Conservation (phyloP, 2,329 filamentous ascomycete species). For the Pseudogymnoascus sp. region DNA sequence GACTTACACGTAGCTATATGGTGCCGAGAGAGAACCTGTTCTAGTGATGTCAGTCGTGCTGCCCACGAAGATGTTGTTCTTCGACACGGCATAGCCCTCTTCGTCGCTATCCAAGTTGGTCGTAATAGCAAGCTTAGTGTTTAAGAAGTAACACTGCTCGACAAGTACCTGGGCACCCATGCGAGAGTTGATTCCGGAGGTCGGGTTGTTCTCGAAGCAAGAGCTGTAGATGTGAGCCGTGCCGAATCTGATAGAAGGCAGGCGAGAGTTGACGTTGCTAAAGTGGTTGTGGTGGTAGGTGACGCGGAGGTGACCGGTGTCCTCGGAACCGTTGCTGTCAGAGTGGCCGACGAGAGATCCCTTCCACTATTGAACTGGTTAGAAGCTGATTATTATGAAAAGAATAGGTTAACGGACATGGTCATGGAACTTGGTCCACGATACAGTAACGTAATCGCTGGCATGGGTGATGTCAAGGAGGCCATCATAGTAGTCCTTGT, state of each 20-base stretch:
- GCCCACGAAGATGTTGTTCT: slow-evolving; percentile 11
- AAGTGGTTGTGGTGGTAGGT: slow-evolving; percentile 24
- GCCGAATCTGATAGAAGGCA: slow-evolving; percentile 57
- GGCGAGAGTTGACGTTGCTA: slow-evolving; percentile 23
- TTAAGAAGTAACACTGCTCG: slow-evolving; percentile 27
- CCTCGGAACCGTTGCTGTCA: slow-evolving; percentile 25
- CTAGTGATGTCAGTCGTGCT: slow-evolving; percentile 17
- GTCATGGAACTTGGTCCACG: slow-evolving; percentile 38
- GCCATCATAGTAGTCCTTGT: slow-evolving; percentile 39
- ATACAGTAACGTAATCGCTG: slow-evolving; percentile 37
- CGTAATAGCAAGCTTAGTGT: slow-evolving; percentile 2
- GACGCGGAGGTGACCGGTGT: slow-evolving; percentile 24
- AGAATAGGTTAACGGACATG: slow-evolving; percentile 22
- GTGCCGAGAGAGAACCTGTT: slow-evolving; percentile 15
- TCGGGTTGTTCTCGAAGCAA: slow-evolving; percentile 36
- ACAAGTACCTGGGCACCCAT: slow-evolving; percentile 50
- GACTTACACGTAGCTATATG: slow-evolving; percentile 17
- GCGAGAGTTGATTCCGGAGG: slow-evolving; percentile 49
- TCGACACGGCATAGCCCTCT: not conserved
- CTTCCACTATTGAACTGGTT: slow-evolving; percentile 15
- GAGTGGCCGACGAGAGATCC: slow-evolving; percentile 26
- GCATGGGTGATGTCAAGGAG: slow-evolving; percentile 39
- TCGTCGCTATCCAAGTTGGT: slow-evolving; percentile 5
- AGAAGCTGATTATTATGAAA: not conserved
- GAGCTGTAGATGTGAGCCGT: slow-evolving; percentile 55